Evolutionary conservation across 257 asterid species (phyloP).

Genomic region (Gentiana straminea): DNA sequence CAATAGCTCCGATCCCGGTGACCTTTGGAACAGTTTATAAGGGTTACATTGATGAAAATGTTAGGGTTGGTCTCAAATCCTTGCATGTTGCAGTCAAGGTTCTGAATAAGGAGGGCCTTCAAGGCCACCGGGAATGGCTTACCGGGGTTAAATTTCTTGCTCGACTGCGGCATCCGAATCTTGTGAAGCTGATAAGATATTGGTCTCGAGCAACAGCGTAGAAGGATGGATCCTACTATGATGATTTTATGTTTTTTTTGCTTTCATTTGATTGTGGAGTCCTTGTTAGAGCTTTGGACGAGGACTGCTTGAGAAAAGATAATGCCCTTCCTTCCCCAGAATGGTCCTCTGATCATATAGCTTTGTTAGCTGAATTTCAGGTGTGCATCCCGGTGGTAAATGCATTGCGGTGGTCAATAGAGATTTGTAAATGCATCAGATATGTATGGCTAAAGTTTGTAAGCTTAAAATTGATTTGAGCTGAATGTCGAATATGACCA

Average conservation of each 20-base stretch:
- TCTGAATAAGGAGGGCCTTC: too few species aligned
- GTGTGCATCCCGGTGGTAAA: too few species aligned
- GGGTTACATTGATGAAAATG: constrained; percentile 54
- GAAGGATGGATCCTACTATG: constrained; percentile 42
- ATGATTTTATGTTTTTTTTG: background rate
- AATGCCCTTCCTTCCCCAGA: constrained; percentile 98
- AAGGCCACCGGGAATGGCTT: constrained; percentile 9
- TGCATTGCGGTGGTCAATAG: too few species aligned
- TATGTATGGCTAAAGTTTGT: too few species aligned
- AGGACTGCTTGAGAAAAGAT: constrained; percentile 86
- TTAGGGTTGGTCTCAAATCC: constrained; percentile 19
- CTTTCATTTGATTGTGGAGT: constrained; percentile 53
- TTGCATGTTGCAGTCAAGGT: background rate
- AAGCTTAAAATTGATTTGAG: too few species aligned
- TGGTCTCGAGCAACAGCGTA: constrained; percentile 20
- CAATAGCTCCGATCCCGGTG: too few species aligned
- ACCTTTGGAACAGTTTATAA: constrained; percentile 4
- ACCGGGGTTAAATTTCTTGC: too few species aligned
- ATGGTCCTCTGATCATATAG: constrained; percentile 99
- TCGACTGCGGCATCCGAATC: too few species aligned
- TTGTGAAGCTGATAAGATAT: too few species aligned
- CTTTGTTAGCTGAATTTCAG: constrained; percentile 88
- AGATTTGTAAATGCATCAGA: too few species aligned
- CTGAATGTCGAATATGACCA: too few species aligned
- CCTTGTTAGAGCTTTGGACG: constrained; percentile 95